Conservation (phyloP, 805 yeast genomes). For the Wickerhamiella bombiphila region DNA sequence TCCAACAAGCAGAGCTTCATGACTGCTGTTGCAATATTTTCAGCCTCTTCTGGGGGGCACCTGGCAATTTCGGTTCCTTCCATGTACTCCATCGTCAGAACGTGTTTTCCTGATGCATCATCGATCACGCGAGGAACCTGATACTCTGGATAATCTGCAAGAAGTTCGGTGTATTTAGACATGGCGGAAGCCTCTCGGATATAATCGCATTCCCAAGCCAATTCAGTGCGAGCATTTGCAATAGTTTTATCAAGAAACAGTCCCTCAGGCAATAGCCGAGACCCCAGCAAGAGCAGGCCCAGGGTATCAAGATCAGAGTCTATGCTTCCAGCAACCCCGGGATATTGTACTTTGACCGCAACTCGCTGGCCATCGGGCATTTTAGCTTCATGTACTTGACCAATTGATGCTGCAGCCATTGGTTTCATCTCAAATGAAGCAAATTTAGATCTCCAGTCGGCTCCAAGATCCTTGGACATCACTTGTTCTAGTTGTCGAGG, state of each 20-base stretch:
- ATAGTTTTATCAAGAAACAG: conserved; percentile 81
- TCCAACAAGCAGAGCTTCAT: conserved; percentile 80
- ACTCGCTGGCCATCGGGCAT: conserved; percentile 44
- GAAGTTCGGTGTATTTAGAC: conserved; percentile 47
- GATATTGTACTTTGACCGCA: conserved; percentile 93
- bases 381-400: conserved; percentile 84
- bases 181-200: conserved; percentile 72
- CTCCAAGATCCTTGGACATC: conserved; percentile 59
- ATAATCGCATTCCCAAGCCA: conserved; percentile 97
- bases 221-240: conserved; percentile 81
- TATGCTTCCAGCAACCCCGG: conserved; percentile 87
- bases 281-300: conserved; percentile 68
- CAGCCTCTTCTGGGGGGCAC: conserved; percentile 5
- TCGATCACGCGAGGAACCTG: conserved; percentile 70
- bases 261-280: conserved; percentile 78
- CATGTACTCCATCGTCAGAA: conserved; percentile 81
- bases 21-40: conserved; percentile 54
- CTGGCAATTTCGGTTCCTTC: conserved; percentile 70
- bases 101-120: conserved; percentile 63
- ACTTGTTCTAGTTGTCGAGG: conserved; percentile 71
- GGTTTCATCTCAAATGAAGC: conserved; percentile 73
- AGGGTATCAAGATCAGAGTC: conserved; percentile 88
- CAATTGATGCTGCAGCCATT: conserved; percentile 93
- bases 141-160: conserved; percentile 48
- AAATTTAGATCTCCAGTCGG: conserved; percentile 61